phyloP scores from a whole-genome alignment of 2,329 filamentous ascomycete genomes.

The Trichoderma atrobrunneum region DNA sequence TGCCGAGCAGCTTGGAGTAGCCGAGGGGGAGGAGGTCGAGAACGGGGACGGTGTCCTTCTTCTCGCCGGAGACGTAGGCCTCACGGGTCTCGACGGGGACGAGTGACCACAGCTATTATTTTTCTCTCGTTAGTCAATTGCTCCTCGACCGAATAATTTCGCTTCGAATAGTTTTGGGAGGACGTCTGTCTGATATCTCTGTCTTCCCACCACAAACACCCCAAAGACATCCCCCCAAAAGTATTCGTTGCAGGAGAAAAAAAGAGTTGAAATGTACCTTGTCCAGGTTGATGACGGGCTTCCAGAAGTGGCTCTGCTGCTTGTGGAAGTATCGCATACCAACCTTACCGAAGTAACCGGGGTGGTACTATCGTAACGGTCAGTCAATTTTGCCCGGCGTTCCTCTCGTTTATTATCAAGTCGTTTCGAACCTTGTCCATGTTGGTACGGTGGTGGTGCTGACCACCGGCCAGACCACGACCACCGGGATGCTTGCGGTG shows the following conservation, averaged over 20 bases:
- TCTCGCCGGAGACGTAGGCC: slow-evolving; percentile 76
- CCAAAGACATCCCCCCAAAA: neutral
- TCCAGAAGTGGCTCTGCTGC: slow-evolving; percentile 94
- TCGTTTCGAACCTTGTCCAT: slow-evolving; percentile 73
- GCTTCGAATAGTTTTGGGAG: neutral
- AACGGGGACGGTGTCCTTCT: slow-evolving; percentile 91
- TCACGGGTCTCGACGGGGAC: slow-evolving; percentile 91
- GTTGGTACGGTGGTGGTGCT: slow-evolving; percentile 72
- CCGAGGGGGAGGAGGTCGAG: slow-evolving; percentile 96
- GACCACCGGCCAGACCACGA: slow-evolving; percentile 93
- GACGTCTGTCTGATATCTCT: neutral
- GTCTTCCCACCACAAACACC: neutral
- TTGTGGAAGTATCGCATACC: slow-evolving; percentile 98
- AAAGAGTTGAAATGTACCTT: slow-evolving; percentile 60
- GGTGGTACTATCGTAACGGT: slow-evolving; percentile 66
- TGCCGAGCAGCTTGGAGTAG: slow-evolving; percentile 98
- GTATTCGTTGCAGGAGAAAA: slow-evolving; percentile 8
- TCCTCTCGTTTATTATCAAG: slow-evolving; percentile 22
- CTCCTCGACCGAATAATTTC: neutral
- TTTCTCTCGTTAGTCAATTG: slow-evolving; percentile 29
- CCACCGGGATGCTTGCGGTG: slow-evolving; percentile 88
- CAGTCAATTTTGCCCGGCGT: slow-evolving; percentile 25
- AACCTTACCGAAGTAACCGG: slow-evolving; percentile 99
- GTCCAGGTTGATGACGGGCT: slow-evolving; percentile 97
- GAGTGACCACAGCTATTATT: slow-evolving; percentile 81